Evolutionary conservation across 306 rosid species (phyloP), one percentile per base, ranked within the genome.

Genomic region (Lupinus albus): DNA sequence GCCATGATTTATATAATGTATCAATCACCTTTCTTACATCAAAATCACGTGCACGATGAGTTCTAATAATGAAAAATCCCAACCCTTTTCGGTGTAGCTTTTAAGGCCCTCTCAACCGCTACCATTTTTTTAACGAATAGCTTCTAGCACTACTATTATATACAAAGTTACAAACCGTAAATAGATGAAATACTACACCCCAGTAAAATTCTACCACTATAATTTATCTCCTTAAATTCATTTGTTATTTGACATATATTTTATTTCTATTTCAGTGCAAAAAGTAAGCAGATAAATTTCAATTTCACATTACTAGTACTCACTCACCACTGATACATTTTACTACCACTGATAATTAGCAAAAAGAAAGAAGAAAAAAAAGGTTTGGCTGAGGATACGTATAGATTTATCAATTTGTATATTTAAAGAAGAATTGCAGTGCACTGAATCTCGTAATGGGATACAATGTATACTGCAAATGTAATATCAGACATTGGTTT

Each of bases 371-470:
- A 6, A 32, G 7, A 33, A 33, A 28, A 39, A 33, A 20, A 47
- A 55, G 44, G 47, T 20, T 4, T 8, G 73, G 65, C 21, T 30
- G 16, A 12, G 9, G 12, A 28, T 30, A 6, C 16, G 10, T 15
- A 9, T 15, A 30, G 65, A 1, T 56, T 44, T 18, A 13, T 35
- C 35, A 7, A 58, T 48, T 46, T 57, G 16, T 6, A 32, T 21
- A 32, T 15, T 33, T 8, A 53, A 12, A 44, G 13, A 8, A 5
- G 0, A 42, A 52, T 45, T 30, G 25, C 30, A 30, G 75, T 70
- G 7, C 71, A 66, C 60, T 74, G 81, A 82, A 78, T 75, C 78
- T 70, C 66, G 71, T 12, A 54, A 61, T 28, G n/a, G 18, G 67
- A 82, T 67, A 33, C 76, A 75, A 45, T 54, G 83, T 16, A 21